phyloP scores from a whole-genome alignment of 352 stramenopile genomes.

The Blastocystis sp. region DNA sequence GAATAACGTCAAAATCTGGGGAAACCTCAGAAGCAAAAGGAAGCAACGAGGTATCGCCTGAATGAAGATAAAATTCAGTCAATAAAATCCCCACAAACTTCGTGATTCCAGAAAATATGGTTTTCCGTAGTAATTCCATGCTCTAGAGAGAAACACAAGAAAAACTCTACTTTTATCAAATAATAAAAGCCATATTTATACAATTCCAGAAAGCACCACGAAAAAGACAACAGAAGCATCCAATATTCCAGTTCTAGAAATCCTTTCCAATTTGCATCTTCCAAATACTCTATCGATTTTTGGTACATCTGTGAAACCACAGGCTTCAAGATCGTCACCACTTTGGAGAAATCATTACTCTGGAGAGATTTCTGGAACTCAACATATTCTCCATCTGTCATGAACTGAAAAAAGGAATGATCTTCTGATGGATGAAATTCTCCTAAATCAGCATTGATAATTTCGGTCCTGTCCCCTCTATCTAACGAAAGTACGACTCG shows the following conservation, averaged over 20 bases:
- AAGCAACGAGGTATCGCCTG: neutral
- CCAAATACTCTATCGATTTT: slow-evolving; percentile 36
- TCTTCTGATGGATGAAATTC: neutral
- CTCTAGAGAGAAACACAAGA: neutral
- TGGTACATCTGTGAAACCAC: neutral
- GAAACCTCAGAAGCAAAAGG: neutral
- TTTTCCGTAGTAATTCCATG: neutral
- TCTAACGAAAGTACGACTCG: neutral
- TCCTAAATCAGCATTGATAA: neutral
- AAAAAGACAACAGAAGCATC: neutral
- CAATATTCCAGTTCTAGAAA: neutral
- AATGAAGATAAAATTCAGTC: neutral
- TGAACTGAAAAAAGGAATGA: neutral
- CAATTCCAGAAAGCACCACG: slow-evolving; percentile 25
- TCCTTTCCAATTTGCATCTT: neutral
- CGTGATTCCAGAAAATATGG: neutral
- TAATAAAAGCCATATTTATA: slow-evolving; percentile 35
- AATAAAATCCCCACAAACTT: neutral
- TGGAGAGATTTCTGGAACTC: neutral
- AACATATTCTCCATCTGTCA: neutral
- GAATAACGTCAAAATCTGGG: neutral
- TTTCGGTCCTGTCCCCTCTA: neutral
- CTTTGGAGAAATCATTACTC: neutral
- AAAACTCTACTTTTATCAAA: neutral
- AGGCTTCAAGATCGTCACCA: neutral